Conservation (phyloP, 257 asterid genomes). For the Galeopsis tetrahit region DNA sequence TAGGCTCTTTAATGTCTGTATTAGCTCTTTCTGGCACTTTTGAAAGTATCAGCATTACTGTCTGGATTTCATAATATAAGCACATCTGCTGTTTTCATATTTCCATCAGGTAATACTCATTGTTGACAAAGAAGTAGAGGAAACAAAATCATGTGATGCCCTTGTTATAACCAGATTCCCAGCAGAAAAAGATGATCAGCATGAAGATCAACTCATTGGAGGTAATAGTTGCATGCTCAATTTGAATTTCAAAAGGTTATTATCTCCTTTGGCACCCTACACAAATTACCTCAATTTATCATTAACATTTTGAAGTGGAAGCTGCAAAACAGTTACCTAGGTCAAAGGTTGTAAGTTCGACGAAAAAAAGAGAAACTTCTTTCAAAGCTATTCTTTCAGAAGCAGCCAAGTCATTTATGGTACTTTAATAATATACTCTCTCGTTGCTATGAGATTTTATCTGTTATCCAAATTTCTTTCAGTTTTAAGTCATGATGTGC, state of each 20-base stretch:
- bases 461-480: slow-evolving; percentile 22
- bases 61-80: slow-evolving; percentile 24
- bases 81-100: slow-evolving; percentile 20
- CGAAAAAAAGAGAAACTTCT: slow-evolving; percentile 68
- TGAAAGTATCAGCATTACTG: neutral
- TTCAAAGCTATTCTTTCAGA: slow-evolving; percentile 53
- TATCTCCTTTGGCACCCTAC: slow-evolving; percentile 34
- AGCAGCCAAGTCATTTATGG: slow-evolving; percentile 55
- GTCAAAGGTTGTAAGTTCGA: slow-evolving; percentile 51
- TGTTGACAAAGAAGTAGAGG: slow-evolving; percentile 53
- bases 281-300: slow-evolving; percentile 20
- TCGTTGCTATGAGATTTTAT: slow-evolving; percentile 14
- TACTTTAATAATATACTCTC: slow-evolving; percentile 33
- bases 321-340: slow-evolving; percentile 52
- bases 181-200: slow-evolving; percentile 44
- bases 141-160: slow-evolving; percentile 38
- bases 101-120: slow-evolving; percentile 63
- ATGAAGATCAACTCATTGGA: slow-evolving; percentile 39
- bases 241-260: slow-evolving; percentile 24
- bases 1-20: neutral
- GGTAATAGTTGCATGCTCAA: slow-evolving; percentile 37
- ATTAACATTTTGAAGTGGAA: slow-evolving; percentile 38
- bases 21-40: slow-evolving; percentile 5
- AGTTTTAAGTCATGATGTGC: neutral
- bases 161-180: slow-evolving; percentile 53